These are phyloP conservation scores for Neonectria punicea DNA, from an alignment of 2,329 filamentous ascomycete species.

Conservation along the genomic window DNA sequence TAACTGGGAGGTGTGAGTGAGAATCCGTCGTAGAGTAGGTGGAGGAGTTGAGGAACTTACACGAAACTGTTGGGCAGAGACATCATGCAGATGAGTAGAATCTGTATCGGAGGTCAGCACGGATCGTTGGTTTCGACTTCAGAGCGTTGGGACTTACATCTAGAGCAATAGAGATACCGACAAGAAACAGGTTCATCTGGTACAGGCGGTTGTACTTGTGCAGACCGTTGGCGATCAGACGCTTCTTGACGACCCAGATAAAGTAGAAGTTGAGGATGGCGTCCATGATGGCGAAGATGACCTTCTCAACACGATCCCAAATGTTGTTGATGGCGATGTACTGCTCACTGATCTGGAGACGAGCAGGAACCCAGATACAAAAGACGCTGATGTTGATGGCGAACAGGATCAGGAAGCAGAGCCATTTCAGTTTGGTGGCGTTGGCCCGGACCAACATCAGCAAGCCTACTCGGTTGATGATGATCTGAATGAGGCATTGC, in stretches of 20 bases:
- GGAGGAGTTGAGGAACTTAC: slow-evolving; percentile 21
- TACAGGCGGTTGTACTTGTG: slow-evolving; percentile 61
- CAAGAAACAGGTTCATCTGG: slow-evolving; percentile 46
- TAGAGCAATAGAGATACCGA: slow-evolving; percentile 43
- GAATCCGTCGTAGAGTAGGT: neutral
- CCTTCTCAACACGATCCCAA: slow-evolving; percentile 64
- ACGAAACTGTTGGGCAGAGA: slow-evolving; percentile 43
- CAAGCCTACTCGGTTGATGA: slow-evolving; percentile 61
- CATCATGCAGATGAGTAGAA: slow-evolving; percentile 43
- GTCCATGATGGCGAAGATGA: slow-evolving; percentile 59
- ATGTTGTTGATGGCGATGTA: slow-evolving; percentile 57
- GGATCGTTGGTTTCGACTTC: no score
- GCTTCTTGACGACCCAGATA: slow-evolving; percentile 53
- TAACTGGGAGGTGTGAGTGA: slow-evolving; percentile 27
- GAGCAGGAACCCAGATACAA: slow-evolving; percentile 61
- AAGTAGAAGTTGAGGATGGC: slow-evolving; percentile 60
- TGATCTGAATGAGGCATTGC: slow-evolving; percentile 60
- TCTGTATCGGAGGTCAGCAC: slow-evolving; percentile 16
- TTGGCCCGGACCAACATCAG: slow-evolving; percentile 53
- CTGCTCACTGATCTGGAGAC: slow-evolving; percentile 51
- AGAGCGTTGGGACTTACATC: slow-evolving; percentile 28
- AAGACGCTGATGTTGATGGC: slow-evolving; percentile 61
- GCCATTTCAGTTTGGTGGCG: slow-evolving; percentile 54
- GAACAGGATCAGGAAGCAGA: slow-evolving; percentile 54
- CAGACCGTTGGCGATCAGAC: slow-evolving; percentile 59